Evolutionary conservation across 1,139 yeast species (phyloP).

Genomic region (Suhomyces wounanorum): DNA sequence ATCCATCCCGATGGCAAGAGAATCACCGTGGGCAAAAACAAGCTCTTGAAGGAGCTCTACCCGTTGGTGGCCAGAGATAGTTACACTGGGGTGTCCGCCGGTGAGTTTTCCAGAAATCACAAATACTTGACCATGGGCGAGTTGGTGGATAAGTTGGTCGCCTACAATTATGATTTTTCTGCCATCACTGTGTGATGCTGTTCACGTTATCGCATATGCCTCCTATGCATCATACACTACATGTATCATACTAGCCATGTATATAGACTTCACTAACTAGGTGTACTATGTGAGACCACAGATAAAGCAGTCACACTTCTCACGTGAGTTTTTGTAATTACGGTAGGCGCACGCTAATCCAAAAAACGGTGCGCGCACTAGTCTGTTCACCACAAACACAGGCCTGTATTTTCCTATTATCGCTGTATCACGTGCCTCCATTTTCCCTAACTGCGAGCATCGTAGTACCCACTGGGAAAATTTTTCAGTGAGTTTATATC

Average conservation of each 20-base stretch:
- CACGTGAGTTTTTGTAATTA: constrained; percentile 14
- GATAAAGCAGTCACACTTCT: constrained; percentile 19
- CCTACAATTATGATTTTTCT: constrained; percentile 37
- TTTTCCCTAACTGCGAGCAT: constrained; percentile 6
- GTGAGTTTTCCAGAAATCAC: constrained; percentile 44
- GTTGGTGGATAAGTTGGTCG: constrained; percentile 41
- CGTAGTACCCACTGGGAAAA: constrained; percentile 16
- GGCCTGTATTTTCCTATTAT: too few species aligned
- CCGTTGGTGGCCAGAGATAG: constrained; percentile 53
- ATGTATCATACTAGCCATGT: constrained; percentile 7
- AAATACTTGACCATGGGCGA: constrained; percentile 43
- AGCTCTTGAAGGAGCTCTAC: constrained; percentile 55
- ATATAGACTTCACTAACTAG: constrained; percentile 4
- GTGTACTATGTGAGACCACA: not conserved
- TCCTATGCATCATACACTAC: not conserved
- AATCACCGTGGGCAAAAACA: constrained; percentile 64
- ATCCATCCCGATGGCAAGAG: constrained; percentile 49
- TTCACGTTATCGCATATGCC: not conserved
- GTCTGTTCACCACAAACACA: too few species aligned
- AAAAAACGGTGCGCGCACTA: too few species aligned
- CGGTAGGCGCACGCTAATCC: not conserved
- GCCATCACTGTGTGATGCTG: constrained; percentile 22
- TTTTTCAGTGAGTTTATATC: constrained; percentile 13
- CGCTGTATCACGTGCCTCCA: constrained; percentile 7
- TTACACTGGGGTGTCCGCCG: constrained; percentile 46